phyloP scores from a whole-genome alignment of 768 basidiomycete species.

The Mycena metata region DNA sequence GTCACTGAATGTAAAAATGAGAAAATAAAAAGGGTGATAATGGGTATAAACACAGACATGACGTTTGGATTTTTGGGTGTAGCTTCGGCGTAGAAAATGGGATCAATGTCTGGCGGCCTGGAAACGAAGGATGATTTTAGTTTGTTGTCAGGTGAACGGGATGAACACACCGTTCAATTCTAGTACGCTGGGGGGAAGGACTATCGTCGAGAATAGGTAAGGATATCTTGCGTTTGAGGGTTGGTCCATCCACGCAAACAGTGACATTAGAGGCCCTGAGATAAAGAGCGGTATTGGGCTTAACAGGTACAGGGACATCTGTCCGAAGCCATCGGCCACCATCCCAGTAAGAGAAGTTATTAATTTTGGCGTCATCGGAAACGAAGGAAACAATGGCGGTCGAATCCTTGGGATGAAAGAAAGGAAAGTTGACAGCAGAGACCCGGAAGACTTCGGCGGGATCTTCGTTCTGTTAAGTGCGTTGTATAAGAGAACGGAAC shows the following conservation, averaged over 20 bases:
- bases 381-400: not conserved
- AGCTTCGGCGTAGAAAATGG: too few relatives aligned
- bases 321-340: not conserved
- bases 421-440: not conserved
- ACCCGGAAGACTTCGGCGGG: not conserved
- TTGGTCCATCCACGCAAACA: not conserved
- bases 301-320: not conserved
- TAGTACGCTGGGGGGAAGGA: too few relatives aligned
- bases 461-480: not conserved
- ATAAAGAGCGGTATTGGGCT: not conserved
- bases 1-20: too few relatives aligned
- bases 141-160: too few relatives aligned
- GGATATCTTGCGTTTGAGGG: not conserved
- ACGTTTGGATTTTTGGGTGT: too few relatives aligned
- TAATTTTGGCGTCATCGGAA: not conserved
- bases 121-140: too few relatives aligned
- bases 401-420: constrained; percentile 12
- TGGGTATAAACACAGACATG: too few relatives aligned
- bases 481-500: not conserved
- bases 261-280: not conserved
- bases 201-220: too few relatives aligned
- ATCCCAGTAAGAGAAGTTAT: not conserved
- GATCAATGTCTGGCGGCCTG: too few relatives aligned
- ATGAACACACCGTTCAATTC: too few relatives aligned
- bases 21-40: too few relatives aligned